phyloP scores from a whole-genome alignment of 139 green algal genomes.

The Tetradesmus obliquus region DNA sequence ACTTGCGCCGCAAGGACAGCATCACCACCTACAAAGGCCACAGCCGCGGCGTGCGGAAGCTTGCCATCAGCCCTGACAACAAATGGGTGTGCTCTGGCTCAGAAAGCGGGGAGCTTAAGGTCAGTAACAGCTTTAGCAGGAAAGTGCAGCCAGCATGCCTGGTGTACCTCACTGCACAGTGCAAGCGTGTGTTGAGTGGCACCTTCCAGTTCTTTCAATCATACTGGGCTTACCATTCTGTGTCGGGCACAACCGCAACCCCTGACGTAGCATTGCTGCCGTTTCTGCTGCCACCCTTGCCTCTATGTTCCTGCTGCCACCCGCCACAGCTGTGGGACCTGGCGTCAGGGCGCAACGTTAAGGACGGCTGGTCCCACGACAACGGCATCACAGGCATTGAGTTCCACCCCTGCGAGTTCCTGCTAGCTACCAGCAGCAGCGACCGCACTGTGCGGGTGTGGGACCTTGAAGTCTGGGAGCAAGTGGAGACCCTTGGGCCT shows the following conservation, averaged over 20 bases:
- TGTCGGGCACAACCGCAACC: neutral
- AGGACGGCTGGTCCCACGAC: constrained; percentile 71
- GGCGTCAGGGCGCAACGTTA: constrained; percentile 67
- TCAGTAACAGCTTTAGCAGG: neutral
- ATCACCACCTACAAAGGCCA: constrained; percentile 86
- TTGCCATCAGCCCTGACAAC: constrained; percentile 84
- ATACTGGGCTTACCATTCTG: neutral
- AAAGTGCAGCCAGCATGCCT: neutral
- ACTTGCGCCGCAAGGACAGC: constrained; percentile 74
- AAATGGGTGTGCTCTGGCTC: constrained; percentile 81
- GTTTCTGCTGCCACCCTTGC: neutral
- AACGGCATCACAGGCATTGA: constrained; percentile 76
- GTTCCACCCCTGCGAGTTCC: constrained; percentile 87
- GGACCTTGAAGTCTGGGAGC: constrained; percentile 84
- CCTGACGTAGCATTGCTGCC: neutral
- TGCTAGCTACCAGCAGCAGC: constrained; percentile 77
- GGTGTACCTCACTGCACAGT: neutral
- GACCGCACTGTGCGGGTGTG: constrained; percentile 84
- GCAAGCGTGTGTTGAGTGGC: too few relatives aligned
- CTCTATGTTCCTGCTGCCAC: neutral
- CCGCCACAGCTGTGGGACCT: constrained; percentile 87
- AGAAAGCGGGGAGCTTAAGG: constrained; percentile 83
- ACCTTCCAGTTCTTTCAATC: neutral
- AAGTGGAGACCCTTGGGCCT: constrained; percentile 66
- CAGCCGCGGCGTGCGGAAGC: constrained; percentile 64